Evolutionary conservation across 495 filamentous ascomycete genomes (phyloP), one percentile per base, ranked within the genome.

Genomic region (Podospora australis): DNA sequence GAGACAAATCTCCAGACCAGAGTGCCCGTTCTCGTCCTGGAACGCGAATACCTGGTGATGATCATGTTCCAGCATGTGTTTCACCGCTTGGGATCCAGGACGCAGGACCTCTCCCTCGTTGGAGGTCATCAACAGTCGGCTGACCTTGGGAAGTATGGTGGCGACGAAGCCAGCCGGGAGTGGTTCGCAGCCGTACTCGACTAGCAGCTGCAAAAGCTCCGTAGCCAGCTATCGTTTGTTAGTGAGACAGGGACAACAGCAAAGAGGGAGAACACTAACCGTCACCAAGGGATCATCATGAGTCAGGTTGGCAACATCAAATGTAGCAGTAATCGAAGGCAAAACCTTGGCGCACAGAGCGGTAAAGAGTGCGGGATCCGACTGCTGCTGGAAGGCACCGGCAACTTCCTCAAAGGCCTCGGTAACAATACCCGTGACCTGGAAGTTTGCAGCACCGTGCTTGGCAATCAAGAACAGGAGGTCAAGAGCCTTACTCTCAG

Each of bases 371-470:
- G 82, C 78, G 16, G 75, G 67, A 11, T 82, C 77, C 5, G 80
- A 64, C 52, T 95, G 47, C 9, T 54, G 47, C 29, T 50, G 32
- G 30, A 55, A 77, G 4, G 76, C 75, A 23, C 78, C 75, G 0
- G 84, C 82, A 50, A 96, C 81, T 29, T 90, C 86, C 66, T 96
- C 90, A 58, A 98, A 95, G 0, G 88, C 81, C 64, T 97, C 94
- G 47, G 78, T 85, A 13, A 96, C 84, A 16, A 95, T 73, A 70
- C 84, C 77, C 1, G 80, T 82, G 29, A 95, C 71, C 63, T 95
- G 87, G 72, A 88, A 91, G 67, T 92, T 96, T 25, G 77, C 79
- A 0, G 90, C 86, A 17, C 89, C 90, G 58, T 88, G 84, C 60
- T 84, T 89, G 32, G 87, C 92, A 53, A 98, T 77, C 30, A 82